These are phyloP conservation scores for Sistotremastrum niveocremeum DNA, from an alignment of 768 basidiomycete species.

Conservation along the genomic window DNA sequence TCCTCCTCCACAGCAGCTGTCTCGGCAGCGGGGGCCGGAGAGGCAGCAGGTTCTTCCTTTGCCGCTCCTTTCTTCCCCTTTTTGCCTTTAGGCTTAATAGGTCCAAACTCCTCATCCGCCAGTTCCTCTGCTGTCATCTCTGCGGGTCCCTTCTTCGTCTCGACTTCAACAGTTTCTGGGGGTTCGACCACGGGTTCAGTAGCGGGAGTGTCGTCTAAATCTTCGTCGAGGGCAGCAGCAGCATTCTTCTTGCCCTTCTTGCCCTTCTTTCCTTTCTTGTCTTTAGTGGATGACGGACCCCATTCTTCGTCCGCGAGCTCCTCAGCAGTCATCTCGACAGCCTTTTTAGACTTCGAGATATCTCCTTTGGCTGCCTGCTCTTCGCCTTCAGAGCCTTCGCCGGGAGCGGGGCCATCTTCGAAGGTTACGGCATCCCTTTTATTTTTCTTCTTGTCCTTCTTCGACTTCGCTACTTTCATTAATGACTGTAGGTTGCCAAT, in stretches of 20 bases:
- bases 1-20: slow-evolving; percentile 27
- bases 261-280: slow-evolving; percentile 44
- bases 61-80: slow-evolving; percentile 37
- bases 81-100: slow-evolving; percentile 13
- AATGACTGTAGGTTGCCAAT: too few species aligned
- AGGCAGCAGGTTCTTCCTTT: slow-evolving; percentile 15
- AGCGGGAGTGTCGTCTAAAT: slow-evolving; percentile 8
- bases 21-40: slow-evolving; percentile 16
- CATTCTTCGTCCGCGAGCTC: slow-evolving; percentile 66
- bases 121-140: slow-evolving; percentile 5
- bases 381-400: slow-evolving; percentile 18
- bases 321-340: slow-evolving; percentile 48
- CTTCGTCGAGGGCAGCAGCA: slow-evolving; percentile 5
- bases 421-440: slow-evolving; percentile 9
- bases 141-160: slow-evolving; percentile 1
- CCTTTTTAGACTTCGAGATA: slow-evolving; percentile 21
- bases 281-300: slow-evolving; percentile 32
- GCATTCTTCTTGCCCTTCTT: slow-evolving; percentile 30
- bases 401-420: slow-evolving; percentile 12
- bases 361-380: slow-evolving; percentile 20
- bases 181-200: not conserved
- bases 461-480: slow-evolving; percentile 11
- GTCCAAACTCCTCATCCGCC: slow-evolving; percentile 12
- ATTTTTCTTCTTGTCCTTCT: slow-evolving; percentile 14
- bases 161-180: not conserved